Conservation (phyloP, 306 rosid genomes). For the Malus domestica region ASM211411v1 NC_041791.1:25501-26000, state of each 20-base stretch:
- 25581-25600: conserved; percentile 72
- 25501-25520: conserved; percentile 57
- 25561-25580: conserved; percentile 84
- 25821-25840: not conserved
- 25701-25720: not conserved
- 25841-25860: not conserved
- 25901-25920: not conserved
- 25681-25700: conserved; percentile 25
- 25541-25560: conserved; percentile 74
- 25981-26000: conserved; percentile 4
- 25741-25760: not conserved
- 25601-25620: conserved; percentile 63
- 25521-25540: conserved; percentile 72
- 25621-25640: conserved; percentile 65
- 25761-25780: not conserved
- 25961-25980: not conserved
- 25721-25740: not conserved
- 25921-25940: conserved; percentile 22
- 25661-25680: conserved; percentile 23
- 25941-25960: conserved; percentile 15
- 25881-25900: conserved; percentile 13
- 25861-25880: conserved; percentile 4
- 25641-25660: conserved; percentile 46
- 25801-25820: not conserved
- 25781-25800: not conserved